Conservation (phyloP, 2,329 filamentous ascomycete species). For the Penicillium glabrum region DNA sequence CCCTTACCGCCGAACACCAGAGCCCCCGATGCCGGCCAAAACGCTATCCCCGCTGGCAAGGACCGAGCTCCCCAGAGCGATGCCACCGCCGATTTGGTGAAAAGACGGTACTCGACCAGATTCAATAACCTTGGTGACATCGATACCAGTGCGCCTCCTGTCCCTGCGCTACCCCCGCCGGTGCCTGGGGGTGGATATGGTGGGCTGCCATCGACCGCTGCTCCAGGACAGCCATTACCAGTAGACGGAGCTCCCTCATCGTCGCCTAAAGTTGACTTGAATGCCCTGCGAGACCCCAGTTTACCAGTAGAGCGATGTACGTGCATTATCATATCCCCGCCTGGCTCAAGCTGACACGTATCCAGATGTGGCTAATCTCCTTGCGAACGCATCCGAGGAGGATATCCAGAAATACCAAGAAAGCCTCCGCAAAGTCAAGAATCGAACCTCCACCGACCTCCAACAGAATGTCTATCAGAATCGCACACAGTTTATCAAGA, state of each 20-base stretch:
- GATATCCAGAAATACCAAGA: slow-evolving; percentile 82
- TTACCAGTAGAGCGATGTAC: slow-evolving; percentile 76
- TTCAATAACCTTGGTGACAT: slow-evolving; percentile 76
- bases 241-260: slow-evolving; percentile 56
- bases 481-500: slow-evolving; percentile 96
- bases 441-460: slow-evolving; percentile 75
- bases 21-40: slow-evolving; percentile 35
- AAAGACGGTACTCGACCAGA: slow-evolving; percentile 88
- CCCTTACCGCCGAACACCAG: slow-evolving; percentile 39
- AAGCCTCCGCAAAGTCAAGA: slow-evolving; percentile 73
- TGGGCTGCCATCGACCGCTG: neutral
- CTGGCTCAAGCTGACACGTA: slow-evolving; percentile 13
- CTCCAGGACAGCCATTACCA: slow-evolving; percentile 33
- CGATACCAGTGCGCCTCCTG: slow-evolving; percentile 65
- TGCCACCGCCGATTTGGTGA: slow-evolving; percentile 78
- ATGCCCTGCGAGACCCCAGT: slow-evolving; percentile 75
- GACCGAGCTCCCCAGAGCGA: slow-evolving; percentile 47
- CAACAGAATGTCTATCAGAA: slow-evolving; percentile 98
- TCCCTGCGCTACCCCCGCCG: slow-evolving; percentile 63
- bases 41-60: slow-evolving; percentile 30
- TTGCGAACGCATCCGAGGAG: slow-evolving; percentile 82
- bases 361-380: slow-evolving; percentile 56
- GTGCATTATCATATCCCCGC: slow-evolving; percentile 24
- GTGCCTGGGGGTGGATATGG: slow-evolving; percentile 51
- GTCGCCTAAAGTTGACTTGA: slow-evolving; percentile 67